Percentiles rank a stretch among this genome's conserved stretches.
Conservation (phyloP, 495 filamentous ascomycete species). For the Aspergillus homomorphus region DNA sequence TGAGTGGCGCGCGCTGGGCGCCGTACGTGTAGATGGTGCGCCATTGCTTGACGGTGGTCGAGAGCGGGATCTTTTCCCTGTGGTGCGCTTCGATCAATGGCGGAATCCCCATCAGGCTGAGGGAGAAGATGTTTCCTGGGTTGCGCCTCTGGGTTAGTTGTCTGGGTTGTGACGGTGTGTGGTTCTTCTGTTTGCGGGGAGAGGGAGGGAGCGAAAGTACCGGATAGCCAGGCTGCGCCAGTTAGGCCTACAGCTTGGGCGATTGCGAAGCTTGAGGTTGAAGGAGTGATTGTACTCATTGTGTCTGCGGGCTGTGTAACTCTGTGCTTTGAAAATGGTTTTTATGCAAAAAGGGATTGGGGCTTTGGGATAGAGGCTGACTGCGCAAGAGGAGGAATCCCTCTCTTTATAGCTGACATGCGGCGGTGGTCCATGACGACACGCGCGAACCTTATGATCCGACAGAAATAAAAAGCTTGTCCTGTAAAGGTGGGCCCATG, state of each 20-base stretch:
- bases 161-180: background rate
- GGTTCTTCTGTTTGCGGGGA: background rate
- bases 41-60: conserved; percentile 28
- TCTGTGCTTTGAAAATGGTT: background rate
- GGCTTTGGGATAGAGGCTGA: background rate
- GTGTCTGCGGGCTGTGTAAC: background rate
- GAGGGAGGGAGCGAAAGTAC: conserved; percentile 15
- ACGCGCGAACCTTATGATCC: background rate
- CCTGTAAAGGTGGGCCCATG: background rate
- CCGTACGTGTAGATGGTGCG: conserved; percentile 30
- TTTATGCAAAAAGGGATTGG: background rate
- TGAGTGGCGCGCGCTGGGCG: conserved; percentile 33
- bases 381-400: background rate
- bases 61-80: conserved; percentile 28
- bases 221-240: conserved; percentile 33
- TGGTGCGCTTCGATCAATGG: conserved; percentile 26
- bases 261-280: conserved; percentile 23
- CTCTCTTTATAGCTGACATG: background rate
- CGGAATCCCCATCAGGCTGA: conserved; percentile 32
- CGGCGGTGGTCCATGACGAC: background rate
- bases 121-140: conserved; percentile 37
- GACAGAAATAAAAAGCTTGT: background rate
- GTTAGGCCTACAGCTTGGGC: conserved; percentile 33
- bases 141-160: background rate
- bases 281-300: conserved; percentile 25